A percentile compares a stretch with the other conserved stretches of the same genome.
These are phyloP conservation scores for Colletotrichum musae DNA, from an alignment of 2,329 filamentous ascomycete species.

Conservation along the genomic window DNA sequence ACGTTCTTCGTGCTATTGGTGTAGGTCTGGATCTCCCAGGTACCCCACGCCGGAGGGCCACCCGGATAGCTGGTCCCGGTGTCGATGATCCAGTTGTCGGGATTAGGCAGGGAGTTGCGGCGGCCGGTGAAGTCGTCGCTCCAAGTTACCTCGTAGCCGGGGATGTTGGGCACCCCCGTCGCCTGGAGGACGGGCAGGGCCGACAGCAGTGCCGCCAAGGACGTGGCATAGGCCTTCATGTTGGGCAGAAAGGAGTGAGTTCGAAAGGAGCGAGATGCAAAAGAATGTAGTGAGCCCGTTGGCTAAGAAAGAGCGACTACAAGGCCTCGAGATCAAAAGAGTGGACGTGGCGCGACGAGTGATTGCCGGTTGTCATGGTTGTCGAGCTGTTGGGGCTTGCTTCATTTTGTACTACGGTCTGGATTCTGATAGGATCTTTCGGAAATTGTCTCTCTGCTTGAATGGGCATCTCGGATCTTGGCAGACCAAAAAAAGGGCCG, in stretches of 20 bases:
- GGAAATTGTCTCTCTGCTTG: too few species aligned
- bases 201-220: not conserved
- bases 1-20: not conserved
- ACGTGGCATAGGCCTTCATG: not conserved
- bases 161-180: not conserved
- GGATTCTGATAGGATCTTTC: too few species aligned
- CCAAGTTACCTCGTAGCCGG: not conserved
- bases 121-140: not conserved
- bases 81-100: not conserved
- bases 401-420: too few species aligned
- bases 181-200: not conserved
- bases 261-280: not conserved
- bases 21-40: conserved; percentile 2
- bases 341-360: too few species aligned
- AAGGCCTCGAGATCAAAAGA: too few species aligned
- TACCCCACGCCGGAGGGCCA: not conserved
- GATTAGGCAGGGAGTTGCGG: not conserved
- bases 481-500: too few species aligned
- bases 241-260: not conserved
- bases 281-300: not conserved
- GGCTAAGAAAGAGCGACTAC: too few species aligned
- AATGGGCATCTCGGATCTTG: too few species aligned
- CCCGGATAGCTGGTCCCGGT: conserved; percentile 1
- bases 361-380: too few species aligned
- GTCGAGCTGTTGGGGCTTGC: too few species aligned